Base-by-base conservation (phyloP, 306 rosid genomes). In the Rosa rugosa region DNA sequence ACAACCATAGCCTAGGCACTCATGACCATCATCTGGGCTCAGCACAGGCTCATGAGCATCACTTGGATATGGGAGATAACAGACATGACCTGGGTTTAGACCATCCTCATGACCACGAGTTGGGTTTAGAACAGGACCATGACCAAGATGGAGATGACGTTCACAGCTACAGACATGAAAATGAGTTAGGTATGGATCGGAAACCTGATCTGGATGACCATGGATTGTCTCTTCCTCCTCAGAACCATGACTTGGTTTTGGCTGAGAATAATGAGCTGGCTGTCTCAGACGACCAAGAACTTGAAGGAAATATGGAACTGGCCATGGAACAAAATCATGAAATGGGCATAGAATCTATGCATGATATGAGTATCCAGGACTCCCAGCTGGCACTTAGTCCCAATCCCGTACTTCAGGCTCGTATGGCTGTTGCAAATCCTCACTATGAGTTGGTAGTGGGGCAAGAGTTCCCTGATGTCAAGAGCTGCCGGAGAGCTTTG, bases 401-500 rank as follows among this genome's bases (percentile, higher is more conserved):
- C 14, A 81, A 70, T 20, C 84, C 72, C 23, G 86, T 92, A 27
- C 82, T 90, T 89, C 97, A 92, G 84, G 89, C 92, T 16, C 95
- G 97, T 51, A 81, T 88, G 22, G 7, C 85, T 46, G 51, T 87
- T 75, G 71, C 77, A 62, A 77, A 54, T 84, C 92, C 97, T 69
- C 84, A 54, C 80, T 90, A 64, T 80, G 93, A 89, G 80, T 76
- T 92, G 60, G 22, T 84, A 5, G 97, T 92, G 75, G 96, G 96
- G 79, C 96, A 92, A 85, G 97, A 90, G 81, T 92, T 92, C 83
- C 93, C 94, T 50, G 96, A 92, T 82, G 97, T 92, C 79, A 90
- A 90, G 88, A 90, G 97, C 83, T 92, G 97, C 42, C 86, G 97
- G 36, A 90, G 97, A 78, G 96, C 94, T 51, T 79, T 92, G 84